Percentiles rank a stretch among this genome's conserved stretches.
Conservation (phyloP, 2,329 filamentous ascomycete species). For the Xylaria sp. region DNA sequence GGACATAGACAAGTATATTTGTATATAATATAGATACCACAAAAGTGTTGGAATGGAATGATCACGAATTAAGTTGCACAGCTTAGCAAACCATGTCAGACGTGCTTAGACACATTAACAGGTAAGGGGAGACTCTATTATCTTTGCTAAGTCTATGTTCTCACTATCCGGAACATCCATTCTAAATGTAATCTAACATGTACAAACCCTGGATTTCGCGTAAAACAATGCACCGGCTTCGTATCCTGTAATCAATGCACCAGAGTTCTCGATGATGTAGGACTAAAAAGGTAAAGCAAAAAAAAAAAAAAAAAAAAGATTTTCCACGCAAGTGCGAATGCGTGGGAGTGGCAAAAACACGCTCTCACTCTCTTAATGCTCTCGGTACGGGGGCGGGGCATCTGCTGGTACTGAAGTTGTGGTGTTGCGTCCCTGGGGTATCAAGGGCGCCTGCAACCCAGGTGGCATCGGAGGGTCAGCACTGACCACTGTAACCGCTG, state of each 20-base stretch:
- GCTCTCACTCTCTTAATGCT: slow-evolving; percentile 20
- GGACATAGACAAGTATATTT: neutral
- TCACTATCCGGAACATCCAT: neutral
- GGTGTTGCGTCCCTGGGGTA: slow-evolving; percentile 3
- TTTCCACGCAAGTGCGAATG: neutral
- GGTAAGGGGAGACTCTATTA: neutral
- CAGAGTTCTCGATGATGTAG: neutral
- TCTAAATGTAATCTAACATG: slow-evolving; percentile 10
- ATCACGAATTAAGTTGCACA: too few relatives aligned
- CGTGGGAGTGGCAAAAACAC: neutral
- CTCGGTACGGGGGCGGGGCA: slow-evolving; percentile 26
- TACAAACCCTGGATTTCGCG: neutral
- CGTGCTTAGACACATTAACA: too few relatives aligned
- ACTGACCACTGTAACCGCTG: slow-evolving; percentile 30
- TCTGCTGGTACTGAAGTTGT: neutral
- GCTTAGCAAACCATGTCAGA: too few relatives aligned
- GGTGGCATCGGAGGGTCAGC: neutral
- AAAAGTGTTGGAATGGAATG: neutral
- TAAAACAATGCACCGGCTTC: neutral
- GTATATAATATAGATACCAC: neutral
- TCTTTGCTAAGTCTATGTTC: slow-evolving; percentile 13
- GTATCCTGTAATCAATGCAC: neutral
- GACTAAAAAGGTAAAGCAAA: too few relatives aligned
- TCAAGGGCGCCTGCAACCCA: slow-evolving; percentile 10
- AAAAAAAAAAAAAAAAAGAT: neutral